Conservation (phyloP, 2,329 filamentous ascomycete genomes). For the Fusarium odoratissimum region DNA sequence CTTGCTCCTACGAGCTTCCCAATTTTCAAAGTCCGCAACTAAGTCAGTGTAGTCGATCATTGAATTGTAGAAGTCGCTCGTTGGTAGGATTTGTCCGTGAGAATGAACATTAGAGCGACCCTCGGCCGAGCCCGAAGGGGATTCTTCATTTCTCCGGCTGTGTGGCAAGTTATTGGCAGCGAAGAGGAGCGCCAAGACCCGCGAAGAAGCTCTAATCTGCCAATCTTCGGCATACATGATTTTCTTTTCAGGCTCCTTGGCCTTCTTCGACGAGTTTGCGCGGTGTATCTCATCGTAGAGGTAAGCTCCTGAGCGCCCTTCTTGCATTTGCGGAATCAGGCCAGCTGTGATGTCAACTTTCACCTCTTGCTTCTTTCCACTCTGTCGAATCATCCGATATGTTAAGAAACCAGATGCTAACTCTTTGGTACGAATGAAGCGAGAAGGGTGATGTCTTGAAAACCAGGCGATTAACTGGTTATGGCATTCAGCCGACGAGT, state of each 20-base stretch:
- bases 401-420: constrained; percentile 82
- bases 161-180: constrained; percentile 76
- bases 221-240: constrained; percentile 84
- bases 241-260: constrained; percentile 65
- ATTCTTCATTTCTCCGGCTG: constrained; percentile 50
- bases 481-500: constrained; percentile 80
- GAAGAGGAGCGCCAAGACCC: constrained; percentile 84
- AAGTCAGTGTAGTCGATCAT: constrained; percentile 89
- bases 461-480: constrained; percentile 84
- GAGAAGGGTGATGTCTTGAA: constrained; percentile 72
- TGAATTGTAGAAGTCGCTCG: constrained; percentile 88
- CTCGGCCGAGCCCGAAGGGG: constrained; percentile 37
- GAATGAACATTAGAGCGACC: constrained; percentile 47
- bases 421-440: constrained; percentile 81
- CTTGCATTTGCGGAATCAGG: constrained; percentile 78
- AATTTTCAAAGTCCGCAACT: constrained; percentile 85
- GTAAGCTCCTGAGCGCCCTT: constrained; percentile 73
- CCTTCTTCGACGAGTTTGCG: constrained; percentile 62
- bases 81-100: constrained; percentile 76
- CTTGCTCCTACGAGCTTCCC: constrained; percentile 79
- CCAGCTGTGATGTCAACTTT: constrained; percentile 72
- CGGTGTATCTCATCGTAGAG: constrained; percentile 81
- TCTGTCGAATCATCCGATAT: constrained; percentile 79
- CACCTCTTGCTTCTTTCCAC: constrained; percentile 71
- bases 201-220: constrained; percentile 85